These are phyloP conservation scores for Amaranthus hypochondriacus DNA, from an alignment of 148 eudicot species.

Conservation along the genomic window DNA sequence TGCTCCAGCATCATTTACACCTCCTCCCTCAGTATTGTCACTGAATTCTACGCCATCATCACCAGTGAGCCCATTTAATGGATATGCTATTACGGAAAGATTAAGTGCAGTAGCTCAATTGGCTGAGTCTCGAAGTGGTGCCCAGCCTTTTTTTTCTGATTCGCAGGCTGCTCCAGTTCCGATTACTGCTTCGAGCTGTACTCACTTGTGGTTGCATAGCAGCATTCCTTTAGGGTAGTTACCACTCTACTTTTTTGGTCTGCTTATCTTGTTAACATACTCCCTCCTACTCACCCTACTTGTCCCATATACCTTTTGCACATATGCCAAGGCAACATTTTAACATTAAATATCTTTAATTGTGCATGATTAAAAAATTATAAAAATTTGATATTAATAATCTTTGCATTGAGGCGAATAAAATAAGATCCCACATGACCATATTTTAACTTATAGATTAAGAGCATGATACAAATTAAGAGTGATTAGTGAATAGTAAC, in stretches of 20 bases:
- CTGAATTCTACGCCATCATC: constrained; percentile 63
- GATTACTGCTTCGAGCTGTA: constrained; percentile 65
- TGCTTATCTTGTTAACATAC: constrained; percentile 4
- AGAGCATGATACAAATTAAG: no score
- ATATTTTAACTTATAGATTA: no score
- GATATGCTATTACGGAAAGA: constrained; percentile 35
- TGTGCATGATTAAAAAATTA: no score
- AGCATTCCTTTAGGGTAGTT: constrained; percentile 89
- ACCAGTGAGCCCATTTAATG: constrained; percentile 49
- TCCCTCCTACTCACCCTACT: no score
- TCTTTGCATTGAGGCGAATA: no score
- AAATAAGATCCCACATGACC: no score
- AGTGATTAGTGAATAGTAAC: no score
- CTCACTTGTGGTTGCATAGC: constrained; percentile 95
- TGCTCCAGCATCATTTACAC: constrained; percentile 83
- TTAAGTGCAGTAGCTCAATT: constrained; percentile 33
- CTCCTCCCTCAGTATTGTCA: constrained; percentile 76
- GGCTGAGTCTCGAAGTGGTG: constrained; percentile 32
- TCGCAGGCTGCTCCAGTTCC: constrained; percentile 54
- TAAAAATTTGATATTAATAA: no score
- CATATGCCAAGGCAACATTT: no score
- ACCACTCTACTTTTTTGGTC: constrained; percentile 7
- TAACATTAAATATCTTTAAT: no score
- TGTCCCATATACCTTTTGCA: no score
- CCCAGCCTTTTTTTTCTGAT: constrained; percentile 34